Conservation (phyloP, 768 basidiomycete genomes). For the Rhizopogon sp. region DNA sequence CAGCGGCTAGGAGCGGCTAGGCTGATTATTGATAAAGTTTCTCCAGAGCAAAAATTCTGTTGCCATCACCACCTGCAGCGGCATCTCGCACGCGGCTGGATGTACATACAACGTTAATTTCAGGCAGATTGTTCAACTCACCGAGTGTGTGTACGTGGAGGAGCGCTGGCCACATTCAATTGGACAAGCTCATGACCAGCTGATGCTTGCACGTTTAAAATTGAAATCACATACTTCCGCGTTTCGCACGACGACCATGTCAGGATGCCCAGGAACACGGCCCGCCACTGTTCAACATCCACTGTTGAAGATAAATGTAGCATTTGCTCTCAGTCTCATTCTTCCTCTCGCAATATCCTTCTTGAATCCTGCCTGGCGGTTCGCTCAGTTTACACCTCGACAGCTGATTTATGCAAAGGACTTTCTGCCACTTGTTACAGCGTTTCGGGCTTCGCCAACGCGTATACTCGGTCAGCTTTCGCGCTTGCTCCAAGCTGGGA, state of each 20-base stretch:
- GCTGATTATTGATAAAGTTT: no score
- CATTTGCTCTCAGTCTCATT: slow-evolving; percentile 9
- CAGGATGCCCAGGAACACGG: neutral
- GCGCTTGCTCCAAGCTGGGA: slow-evolving; percentile 12
- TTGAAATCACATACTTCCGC: no score
- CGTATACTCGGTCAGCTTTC: slow-evolving; percentile 15
- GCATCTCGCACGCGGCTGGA: no score
- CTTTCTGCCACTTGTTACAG: slow-evolving; percentile 26
- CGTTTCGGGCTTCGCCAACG: slow-evolving; percentile 31
- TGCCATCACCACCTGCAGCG: no score
- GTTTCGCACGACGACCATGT: neutral
- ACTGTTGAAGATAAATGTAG: neutral
- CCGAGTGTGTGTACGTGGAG: no score
- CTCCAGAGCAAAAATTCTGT: no score
- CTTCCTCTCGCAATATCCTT: slow-evolving; percentile 9
- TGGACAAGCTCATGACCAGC: no score
- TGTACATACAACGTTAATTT: no score
- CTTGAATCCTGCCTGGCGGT: slow-evolving; percentile 4
- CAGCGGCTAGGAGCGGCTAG: no score
- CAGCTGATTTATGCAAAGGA: slow-evolving; percentile 32
- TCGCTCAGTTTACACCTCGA: slow-evolving; percentile 31
- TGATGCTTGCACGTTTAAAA: no score
- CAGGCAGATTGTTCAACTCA: no score
- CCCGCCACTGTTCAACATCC: neutral
- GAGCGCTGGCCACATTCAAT: no score